These are phyloP conservation scores for Aspergillus pseudoglaucus DNA, from an alignment of 2,329 filamentous ascomycete genomes.

Conservation along the genomic window DNA sequence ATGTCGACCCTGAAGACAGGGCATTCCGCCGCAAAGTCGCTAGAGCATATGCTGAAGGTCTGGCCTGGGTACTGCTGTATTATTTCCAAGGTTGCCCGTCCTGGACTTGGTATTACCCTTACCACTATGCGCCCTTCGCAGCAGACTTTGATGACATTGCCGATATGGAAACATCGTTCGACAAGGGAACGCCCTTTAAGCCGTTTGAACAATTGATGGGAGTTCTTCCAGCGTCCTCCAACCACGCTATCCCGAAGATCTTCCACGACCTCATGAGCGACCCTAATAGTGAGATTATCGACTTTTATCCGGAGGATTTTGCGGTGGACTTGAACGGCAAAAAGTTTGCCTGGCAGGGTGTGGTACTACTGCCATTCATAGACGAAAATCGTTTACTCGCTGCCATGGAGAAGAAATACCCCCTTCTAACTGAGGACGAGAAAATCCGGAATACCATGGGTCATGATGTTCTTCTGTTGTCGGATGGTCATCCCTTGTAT, in stretches of 20 bases:
- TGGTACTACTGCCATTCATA: conserved; percentile 90
- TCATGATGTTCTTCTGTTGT: conserved; percentile 74
- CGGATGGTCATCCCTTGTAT: conserved; percentile 77
- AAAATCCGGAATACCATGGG: conserved; percentile 70
- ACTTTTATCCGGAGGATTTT: conserved; percentile 96
- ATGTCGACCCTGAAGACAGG: conserved; percentile 70
- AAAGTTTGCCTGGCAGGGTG: conserved; percentile 97
- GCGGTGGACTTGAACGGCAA: conserved; percentile 92
- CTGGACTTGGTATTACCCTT: conserved; percentile 99
- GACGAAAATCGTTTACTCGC: conserved; percentile 78
- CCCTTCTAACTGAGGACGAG: conserved; percentile 70
- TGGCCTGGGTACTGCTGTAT: conserved; percentile 92
- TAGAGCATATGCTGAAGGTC: conserved; percentile 84
- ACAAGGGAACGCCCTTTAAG: conserved; percentile 75
- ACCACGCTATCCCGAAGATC: conserved; percentile 78
- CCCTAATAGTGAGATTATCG: conserved; percentile 82
- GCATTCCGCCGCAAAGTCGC: conserved; percentile 86
- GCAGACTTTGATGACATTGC: conserved; percentile 83
- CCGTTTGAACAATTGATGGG: conserved; percentile 99
- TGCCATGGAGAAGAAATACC: conserved; percentile 79
- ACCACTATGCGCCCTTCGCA: conserved; percentile 96
- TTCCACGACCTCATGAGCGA: conserved; percentile 91
- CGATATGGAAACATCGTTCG: conserved; percentile 72
- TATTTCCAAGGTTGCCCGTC: conserved; percentile 98
- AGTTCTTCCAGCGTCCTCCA: conserved; percentile 86